Evolutionary conservation across 2,329 filamentous ascomycete species (phyloP).

Genomic region (Blumeria hordei): DNA sequence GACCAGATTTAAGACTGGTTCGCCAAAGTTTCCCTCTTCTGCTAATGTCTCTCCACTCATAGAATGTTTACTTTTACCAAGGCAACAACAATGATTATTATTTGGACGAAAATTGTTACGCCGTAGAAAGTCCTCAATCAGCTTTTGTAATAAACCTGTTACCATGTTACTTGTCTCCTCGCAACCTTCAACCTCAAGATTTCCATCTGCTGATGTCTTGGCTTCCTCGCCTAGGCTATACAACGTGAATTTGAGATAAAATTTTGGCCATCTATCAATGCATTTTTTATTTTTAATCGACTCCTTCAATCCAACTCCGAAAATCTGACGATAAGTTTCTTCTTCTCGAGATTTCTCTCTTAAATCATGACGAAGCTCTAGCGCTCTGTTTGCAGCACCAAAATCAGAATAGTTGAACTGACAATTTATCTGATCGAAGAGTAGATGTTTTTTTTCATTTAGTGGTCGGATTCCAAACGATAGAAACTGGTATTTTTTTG

Average conservation of each 20-base stretch:
- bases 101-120: conserved; percentile 34
- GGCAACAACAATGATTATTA: not conserved
- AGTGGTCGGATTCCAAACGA: conserved; percentile 52
- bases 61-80: too few species aligned
- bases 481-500: conserved; percentile 55
- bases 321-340: conserved; percentile 21
- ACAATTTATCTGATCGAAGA: conserved; percentile 60
- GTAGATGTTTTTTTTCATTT: conserved; percentile 27
- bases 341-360: conserved; percentile 16
- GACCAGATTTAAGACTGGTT: too few species aligned
- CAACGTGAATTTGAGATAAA: conserved; percentile 45
- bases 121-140: conserved; percentile 51
- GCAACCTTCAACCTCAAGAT: conserved; percentile 14
- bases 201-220: not conserved
- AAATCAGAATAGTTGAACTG: conserved; percentile 59
- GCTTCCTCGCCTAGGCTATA: not conserved
- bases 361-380: conserved; percentile 13
- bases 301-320: conserved; percentile 25
- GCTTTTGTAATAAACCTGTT: conserved; percentile 38
- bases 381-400: conserved; percentile 24
- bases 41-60: too few species aligned
- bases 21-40: too few species aligned
- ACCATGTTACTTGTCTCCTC: conserved; percentile 25
- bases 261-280: conserved; percentile 73
- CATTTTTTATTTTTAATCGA: conserved; percentile 31